Evolutionary conservation across 2,329 filamentous ascomycete genomes (phyloP).

Genomic region (Colletotrichum sp.): DNA sequence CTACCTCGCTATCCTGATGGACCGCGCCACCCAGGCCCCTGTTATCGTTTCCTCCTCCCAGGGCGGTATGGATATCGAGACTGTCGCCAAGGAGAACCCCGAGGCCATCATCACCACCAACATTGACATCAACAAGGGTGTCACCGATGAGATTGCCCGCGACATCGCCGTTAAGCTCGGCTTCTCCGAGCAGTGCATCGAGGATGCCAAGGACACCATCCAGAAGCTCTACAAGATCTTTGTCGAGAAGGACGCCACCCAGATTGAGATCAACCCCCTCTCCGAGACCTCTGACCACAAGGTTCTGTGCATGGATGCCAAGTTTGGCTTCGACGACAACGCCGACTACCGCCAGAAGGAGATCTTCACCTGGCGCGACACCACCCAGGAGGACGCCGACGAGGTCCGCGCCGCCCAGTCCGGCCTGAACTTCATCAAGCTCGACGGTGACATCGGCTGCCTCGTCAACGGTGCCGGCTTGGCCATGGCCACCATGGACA

Average conservation of each 20-base stretch:
- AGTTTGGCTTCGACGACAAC: conserved; percentile 98
- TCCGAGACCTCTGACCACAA: conserved; percentile 98
- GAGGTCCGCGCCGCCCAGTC: conserved; percentile 94
- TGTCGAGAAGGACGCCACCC: conserved; percentile 96
- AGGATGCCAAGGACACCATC: conserved; percentile 94
- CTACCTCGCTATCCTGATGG: conserved; percentile 98
- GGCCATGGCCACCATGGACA: conserved; percentile 99
- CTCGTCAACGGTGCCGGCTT: conserved; percentile 98
- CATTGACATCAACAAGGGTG: conserved; percentile 91
- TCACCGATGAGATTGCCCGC: conserved; percentile 93
- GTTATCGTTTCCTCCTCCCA: conserved; percentile 98
- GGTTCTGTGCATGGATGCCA: conserved; percentile 99
- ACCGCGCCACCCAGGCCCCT: conserved; percentile 86
- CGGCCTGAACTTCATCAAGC: conserved; percentile 99
- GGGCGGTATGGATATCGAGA: conserved; percentile 99
- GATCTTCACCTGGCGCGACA: conserved; percentile 91
- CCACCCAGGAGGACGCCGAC: conserved; percentile 93
- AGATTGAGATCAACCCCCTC: conserved; percentile 99
- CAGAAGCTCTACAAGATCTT: conserved; percentile 99
- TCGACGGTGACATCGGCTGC: conserved; percentile 98
- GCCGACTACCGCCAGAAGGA: conserved; percentile 98
- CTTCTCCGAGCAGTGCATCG: conserved; percentile 97
- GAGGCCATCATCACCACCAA: conserved; percentile 94
- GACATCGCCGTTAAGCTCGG: conserved; percentile 91
- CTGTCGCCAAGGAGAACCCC: conserved; percentile 96